Base-by-base conservation (phyloP, 768 basidiomycete species). In the Podaxis rugospora region DNA sequence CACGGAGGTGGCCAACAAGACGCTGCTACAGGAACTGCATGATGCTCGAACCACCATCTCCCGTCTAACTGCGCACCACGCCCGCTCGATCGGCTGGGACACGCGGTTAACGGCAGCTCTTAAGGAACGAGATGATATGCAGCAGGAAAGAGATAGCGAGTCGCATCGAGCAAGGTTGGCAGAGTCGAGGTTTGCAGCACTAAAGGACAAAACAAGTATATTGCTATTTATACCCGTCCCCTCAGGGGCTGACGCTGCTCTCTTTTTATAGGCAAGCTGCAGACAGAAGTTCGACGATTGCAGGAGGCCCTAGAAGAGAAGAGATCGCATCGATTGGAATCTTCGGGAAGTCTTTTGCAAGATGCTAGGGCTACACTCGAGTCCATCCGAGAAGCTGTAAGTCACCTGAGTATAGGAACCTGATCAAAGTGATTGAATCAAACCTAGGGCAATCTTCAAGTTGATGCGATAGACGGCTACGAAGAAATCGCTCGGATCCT, bases 91-190 rank as follows among this genome's bases (percentile, higher is more conserved):
- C 14, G 89, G 89, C 13, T 83, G 86, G 79, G 88, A 94, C 66
- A 77, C 82, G 7, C 83, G 84, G 10, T 71, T 95, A 32, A 80
- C 82, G 11, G 72, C 78, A 11, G 83, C 84, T n/a, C 75, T 86
- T 55, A 87, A 87, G 68, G 90, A 93, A 71, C 83, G 83, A 66
- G 92, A 94, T 42, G 93, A 95, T 69, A 80, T 90, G 72, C 87
- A 84, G 62, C 92, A 94, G 71, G 93, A 95, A 69, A 78, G 88
- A 25, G 88, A 92, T 58, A 79, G 80, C 55, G 90, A 92, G 64
- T 74, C 80, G 9, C 84, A 88, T 61, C 77, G 87, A 46, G 87
- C 89, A 2, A 78, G 83, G 44, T 68, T 84, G 36, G 88, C 91
- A 7, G 93, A 95, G 66, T 76, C 79, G 5, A 83, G 87, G 36